Evolutionary conservation across 2,329 filamentous ascomycete species (phyloP), one percentile per base, ranked within the genome.

Genomic region (Sporothrix curviconia): DNA sequence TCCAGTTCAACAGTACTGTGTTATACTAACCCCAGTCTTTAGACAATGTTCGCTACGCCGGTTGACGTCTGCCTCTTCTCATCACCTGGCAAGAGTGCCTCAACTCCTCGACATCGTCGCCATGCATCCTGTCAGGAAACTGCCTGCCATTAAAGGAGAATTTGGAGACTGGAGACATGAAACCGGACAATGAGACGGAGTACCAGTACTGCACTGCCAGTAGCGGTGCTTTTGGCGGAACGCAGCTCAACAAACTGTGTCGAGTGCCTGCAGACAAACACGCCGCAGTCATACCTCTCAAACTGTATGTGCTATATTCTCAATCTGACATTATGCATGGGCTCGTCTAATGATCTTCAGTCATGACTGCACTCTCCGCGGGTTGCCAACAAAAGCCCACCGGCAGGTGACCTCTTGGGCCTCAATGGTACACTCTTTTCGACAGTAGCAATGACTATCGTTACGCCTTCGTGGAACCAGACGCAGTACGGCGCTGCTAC

Each of bases 41-140:
- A 80, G 78, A 80, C 59, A 81, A 81, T 47, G 36, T 80, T 0
- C 71, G 78, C 37, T 81, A 76, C 47, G 66, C 77, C 0, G n/a
- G 66, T 80, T 4, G 72, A 75, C 30, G 71, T 74, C 0, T 81
- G 78, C 53, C 66, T 81, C 1, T 81, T 70, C 22, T 64, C 70
- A 1, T 70, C 69, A 1, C 70, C 70, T 0, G 62, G 65, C 0
- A 62, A 66, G 0, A 66, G 68, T 0, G 7, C 24, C 3, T 66
- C 1, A 62, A 65, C 17, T 66, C 73, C 37, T 75, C 76, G 0
- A 66, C 71, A 42, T 75, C 75, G 0, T 69, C 71, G 0, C 73
- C 76, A 0, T 81, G 78, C 57, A 66, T 74, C 71, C 74, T 39
- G 65, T 72, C 44, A 68, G 65, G 14, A 7, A 74, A 71, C 0